phyloP scores from a whole-genome alignment of 108 stramenopile species.

The Hondaea fermentalgiana region DNA sequence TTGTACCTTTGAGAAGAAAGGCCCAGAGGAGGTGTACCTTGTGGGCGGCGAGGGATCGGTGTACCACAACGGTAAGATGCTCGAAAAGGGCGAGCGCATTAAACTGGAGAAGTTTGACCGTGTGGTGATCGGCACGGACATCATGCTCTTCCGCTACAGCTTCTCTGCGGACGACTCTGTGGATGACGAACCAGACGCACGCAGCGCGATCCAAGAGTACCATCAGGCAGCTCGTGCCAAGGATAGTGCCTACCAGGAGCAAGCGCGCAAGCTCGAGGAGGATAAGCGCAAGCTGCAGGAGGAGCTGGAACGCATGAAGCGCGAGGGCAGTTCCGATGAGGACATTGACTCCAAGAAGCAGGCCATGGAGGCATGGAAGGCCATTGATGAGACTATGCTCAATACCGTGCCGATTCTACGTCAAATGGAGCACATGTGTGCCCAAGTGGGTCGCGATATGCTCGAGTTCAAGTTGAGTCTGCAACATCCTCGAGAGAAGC shows the following conservation, averaged over 20 bases:
- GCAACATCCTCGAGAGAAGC: conserved; percentile 34
- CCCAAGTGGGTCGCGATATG: not conserved
- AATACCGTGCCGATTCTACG: not conserved
- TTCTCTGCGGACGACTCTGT: not conserved
- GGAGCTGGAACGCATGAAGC: not conserved
- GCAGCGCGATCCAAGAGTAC: not conserved
- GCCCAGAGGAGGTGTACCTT: conserved; percentile 28
- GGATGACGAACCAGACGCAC: not conserved
- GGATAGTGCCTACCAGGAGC: not conserved
- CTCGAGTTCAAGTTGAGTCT: conserved; percentile 45
- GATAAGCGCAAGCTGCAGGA: conserved; percentile 5
- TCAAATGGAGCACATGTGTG: conserved; percentile 1
- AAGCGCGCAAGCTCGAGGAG: not conserved
- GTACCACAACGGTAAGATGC: conserved; percentile 39
- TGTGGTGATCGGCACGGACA: conserved; percentile 37
- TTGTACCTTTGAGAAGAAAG: conserved; percentile 29
- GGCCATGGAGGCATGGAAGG: conserved; percentile 18
- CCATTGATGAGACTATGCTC: conserved; percentile 7
- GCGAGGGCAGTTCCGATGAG: not conserved
- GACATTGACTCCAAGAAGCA: not conserved
- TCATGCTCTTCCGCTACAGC: conserved; percentile 2
- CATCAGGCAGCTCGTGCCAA: not conserved
- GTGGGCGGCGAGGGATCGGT: conserved; percentile 43
- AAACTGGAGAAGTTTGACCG: conserved; percentile 31
- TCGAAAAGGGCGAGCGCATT: conserved; percentile 35